phyloP scores from a whole-genome alignment of 805 yeast genomes.

The Hyphopichia homilentoma region DNA sequence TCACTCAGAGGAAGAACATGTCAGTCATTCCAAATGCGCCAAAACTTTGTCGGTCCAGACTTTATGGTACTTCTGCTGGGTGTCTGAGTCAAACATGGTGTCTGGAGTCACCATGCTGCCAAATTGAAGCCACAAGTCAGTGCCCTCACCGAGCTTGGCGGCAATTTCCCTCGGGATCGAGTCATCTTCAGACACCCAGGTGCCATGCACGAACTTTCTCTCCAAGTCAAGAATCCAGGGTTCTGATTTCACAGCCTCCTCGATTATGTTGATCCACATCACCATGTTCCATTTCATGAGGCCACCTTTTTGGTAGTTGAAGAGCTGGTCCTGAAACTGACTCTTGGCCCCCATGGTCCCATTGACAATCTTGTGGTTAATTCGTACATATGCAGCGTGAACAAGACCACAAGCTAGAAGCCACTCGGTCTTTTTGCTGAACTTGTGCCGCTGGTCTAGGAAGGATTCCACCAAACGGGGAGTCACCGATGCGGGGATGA shows the following conservation, averaged over 20 bases:
- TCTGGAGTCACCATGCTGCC: conserved; percentile 36
- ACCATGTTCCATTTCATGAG: conserved; percentile 45
- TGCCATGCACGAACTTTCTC: conserved; percentile 35
- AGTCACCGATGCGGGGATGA: conserved; percentile 54
- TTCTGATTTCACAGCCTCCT: conserved; percentile 50
- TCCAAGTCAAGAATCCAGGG: conserved; percentile 62
- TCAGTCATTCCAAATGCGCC: conserved; percentile 1
- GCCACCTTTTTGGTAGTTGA: conserved; percentile 52
- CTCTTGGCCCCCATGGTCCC: conserved; percentile 47
- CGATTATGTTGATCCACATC: conserved; percentile 52
- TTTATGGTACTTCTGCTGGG: conserved; percentile 28
- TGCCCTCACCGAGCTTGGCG: conserved; percentile 30
- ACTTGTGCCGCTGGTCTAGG: conserved; percentile 46
- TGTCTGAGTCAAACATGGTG: conserved; percentile 22
- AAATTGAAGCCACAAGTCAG: conserved; percentile 24
- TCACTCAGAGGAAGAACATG: no score
- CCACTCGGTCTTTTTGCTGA: conserved; percentile 59
- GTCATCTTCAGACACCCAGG: conserved; percentile 15
- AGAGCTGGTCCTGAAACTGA: conserved; percentile 48
- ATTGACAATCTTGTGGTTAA: conserved; percentile 46
- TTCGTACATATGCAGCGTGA: conserved; percentile 52
- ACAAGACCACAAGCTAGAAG: conserved; percentile 65
- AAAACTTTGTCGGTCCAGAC: conserved; percentile 25
- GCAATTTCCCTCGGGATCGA: conserved; percentile 19
- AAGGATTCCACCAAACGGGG: conserved; percentile 48